Conservation (phyloP, 495 filamentous ascomycete species). For the Bombardia bombarda region DNA sequence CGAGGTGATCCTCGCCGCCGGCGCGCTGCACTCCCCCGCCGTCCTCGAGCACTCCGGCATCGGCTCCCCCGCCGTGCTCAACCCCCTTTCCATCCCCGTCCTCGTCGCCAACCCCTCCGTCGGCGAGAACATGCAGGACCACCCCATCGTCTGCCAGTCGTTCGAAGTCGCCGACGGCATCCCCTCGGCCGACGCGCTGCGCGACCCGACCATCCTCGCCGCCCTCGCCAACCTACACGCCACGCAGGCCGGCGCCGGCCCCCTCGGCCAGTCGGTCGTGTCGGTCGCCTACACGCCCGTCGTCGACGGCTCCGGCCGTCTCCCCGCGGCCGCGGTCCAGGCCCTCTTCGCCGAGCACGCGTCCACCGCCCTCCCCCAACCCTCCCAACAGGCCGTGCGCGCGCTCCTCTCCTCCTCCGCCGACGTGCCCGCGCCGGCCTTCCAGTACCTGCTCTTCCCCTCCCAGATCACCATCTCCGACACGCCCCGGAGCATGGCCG, state of each 20-base stretch:
- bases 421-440: conserved; percentile 23
- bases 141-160: conserved; percentile 29
- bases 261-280: conserved; percentile 32
- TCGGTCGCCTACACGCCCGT: conserved; percentile 36
- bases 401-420: conserved; percentile 20
- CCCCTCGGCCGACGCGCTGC: conserved; percentile 34
- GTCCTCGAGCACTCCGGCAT: conserved; percentile 68
- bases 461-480: conserved; percentile 25
- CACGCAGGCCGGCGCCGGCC: conserved; percentile 16
- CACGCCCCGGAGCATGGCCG: conserved; percentile 23
- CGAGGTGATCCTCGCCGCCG: conserved; percentile 55
- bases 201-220: conserved; percentile 30
- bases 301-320: conserved; percentile 26
- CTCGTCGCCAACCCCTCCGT: conserved; percentile 67
- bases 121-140: conserved; percentile 58
- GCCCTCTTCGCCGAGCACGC: conserved; percentile 17
- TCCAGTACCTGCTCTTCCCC: conserved; percentile 35
- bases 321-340: conserved; percentile 19
- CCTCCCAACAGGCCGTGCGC: conserved; percentile 10
- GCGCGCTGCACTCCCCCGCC: conserved; percentile 51
- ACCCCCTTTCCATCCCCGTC: conserved; percentile 56
- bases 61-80: conserved; percentile 58
- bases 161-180: conserved; percentile 35
- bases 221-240: conserved; percentile 29
- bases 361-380: conserved; percentile 7